These are phyloP conservation scores for Capsicum baccatum DNA, from an alignment of 257 asterid genomes.

Conservation along the genomic window DNA sequence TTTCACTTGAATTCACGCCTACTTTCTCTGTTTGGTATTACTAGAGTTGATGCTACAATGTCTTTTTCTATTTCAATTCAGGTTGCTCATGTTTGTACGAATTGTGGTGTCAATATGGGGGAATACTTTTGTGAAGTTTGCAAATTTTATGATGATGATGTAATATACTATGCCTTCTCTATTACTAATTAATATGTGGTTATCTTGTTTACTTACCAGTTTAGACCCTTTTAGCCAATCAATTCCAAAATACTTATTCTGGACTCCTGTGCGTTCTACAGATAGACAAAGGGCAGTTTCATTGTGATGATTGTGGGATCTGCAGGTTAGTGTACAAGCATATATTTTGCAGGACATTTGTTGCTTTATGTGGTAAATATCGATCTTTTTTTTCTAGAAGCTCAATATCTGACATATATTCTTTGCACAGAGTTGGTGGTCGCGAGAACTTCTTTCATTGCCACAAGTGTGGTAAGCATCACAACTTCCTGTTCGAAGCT, in stretches of 20 bases:
- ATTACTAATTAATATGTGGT: neutral
- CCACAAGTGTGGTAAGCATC: conserved; percentile 80
- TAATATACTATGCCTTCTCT: conserved; percentile 36
- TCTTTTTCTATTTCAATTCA: conserved; percentile 33
- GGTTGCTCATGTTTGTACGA: conserved; percentile 83
- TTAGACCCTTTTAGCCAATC: neutral
- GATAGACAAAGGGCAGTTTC: conserved; percentile 83
- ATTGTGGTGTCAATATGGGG: conserved; percentile 97
- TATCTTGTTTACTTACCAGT: neutral
- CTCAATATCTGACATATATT: neutral
- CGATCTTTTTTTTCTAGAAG: neutral
- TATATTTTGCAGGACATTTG: neutral
- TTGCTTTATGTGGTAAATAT: neutral
- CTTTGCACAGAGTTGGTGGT: conserved; percentile 70
- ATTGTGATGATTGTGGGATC: conserved; percentile 94
- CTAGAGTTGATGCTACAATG: neutral
- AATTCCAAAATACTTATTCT: conserved; percentile 9
- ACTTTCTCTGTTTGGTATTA: neutral
- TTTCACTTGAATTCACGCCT: conserved; percentile 22
- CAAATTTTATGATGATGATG: conserved; percentile 95
- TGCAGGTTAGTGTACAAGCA: conserved; percentile 67
- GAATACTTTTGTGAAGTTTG: conserved; percentile 87
- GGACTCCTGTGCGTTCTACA: conserved; percentile 39
- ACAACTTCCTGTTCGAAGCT: neutral
- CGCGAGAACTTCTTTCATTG: conserved; percentile 91